Evolutionary conservation across 2,329 filamentous ascomycete genomes (phyloP).

Genomic region (Claviceps sp.): DNA sequence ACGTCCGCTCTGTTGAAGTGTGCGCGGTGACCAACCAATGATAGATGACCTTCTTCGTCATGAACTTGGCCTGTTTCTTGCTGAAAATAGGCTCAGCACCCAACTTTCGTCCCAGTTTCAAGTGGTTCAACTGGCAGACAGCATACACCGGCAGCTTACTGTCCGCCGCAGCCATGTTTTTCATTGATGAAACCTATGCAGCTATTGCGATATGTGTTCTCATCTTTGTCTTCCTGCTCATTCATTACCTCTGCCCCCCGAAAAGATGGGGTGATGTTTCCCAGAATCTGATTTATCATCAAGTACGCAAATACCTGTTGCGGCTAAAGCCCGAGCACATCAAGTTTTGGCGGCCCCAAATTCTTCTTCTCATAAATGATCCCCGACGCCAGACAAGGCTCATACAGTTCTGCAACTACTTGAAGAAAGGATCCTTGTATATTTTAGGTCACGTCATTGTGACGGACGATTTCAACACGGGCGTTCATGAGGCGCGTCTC

Average conservation of each 20-base stretch:
- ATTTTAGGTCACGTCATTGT: conserved; percentile 82
- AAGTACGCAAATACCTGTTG: conserved; percentile 77
- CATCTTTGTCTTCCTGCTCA: conserved; percentile 65
- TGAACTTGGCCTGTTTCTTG: conserved; percentile 76
- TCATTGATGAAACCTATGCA: conserved; percentile 73
- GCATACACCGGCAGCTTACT: conserved; percentile 61
- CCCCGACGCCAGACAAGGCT: conserved; percentile 69
- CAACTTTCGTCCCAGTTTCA: conserved; percentile 79
- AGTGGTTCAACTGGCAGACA: conserved; percentile 80
- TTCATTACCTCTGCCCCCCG: conserved; percentile 73
- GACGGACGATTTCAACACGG: conserved; percentile 63
- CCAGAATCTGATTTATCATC: conserved; percentile 73
- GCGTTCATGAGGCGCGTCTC: conserved; percentile 66
- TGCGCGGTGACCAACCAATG: neutral
- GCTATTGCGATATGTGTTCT: conserved; percentile 60
- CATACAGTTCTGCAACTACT: conserved; percentile 81
- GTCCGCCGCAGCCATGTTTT: conserved; percentile 76
- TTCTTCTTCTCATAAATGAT: conserved; percentile 71
- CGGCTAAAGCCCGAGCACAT: conserved; percentile 79
- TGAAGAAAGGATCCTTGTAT: conserved; percentile 79
- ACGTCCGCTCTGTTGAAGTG: neutral
- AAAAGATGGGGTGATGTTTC: conserved; percentile 87
- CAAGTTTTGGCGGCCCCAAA: conserved; percentile 86
- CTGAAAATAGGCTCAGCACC: conserved; percentile 78
- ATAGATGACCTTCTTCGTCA: conserved; percentile 78